Base-by-base conservation (phyloP, 2,329 filamentous ascomycete genomes). In the Huntiella savannae region DNA sequence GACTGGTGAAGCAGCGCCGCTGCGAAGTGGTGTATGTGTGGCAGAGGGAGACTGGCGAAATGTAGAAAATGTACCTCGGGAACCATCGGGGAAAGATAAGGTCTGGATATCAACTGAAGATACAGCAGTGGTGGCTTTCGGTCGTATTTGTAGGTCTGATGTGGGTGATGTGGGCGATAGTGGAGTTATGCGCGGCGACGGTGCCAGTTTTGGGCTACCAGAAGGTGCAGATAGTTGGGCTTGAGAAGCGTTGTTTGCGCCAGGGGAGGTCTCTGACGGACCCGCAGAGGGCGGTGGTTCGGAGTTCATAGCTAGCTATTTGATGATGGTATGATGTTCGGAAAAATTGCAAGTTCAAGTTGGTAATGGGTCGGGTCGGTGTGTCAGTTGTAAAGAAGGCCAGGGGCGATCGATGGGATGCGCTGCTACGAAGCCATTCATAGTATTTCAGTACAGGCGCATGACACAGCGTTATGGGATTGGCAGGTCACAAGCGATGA, bases 31-130 rank as follows among this genome's bases (percentile, higher is more conserved):
- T 45, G 56, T 46, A 39, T 65, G 60, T 10, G 61, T 62, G 13
- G 65, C 60, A 8, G 59, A 55, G 13, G 60, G 55, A 42, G 58
- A 57, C 33, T 56, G 54, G 34, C 54, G 61, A 12, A 58, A 58
- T 16, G 59, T 65, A 42, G 69, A 61, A 55, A 80, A 79, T 1
- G 73, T 78, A 34, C 80, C 77, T 49, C 75, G 69, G 15, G 74
- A 73, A 49, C 74, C 76, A 58, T 84, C 82, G 8, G 75, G 76
- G 52, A 82, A 79, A 1, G 77, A 77, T 43, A 87, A 69, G 0
- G 81, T 83, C 54, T 84, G 80, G 47, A 87, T 79, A 53, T 88
- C 86, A 51, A 86, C 71, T 12, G 84, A 72, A 0, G 85, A 88
- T 11, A 96, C 57, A 7, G 86, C 86, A 1, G 86, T 95, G 3